Conservation (phyloP, 2,329 filamentous ascomycete genomes). For the Trichoderma hamatum region DNA sequence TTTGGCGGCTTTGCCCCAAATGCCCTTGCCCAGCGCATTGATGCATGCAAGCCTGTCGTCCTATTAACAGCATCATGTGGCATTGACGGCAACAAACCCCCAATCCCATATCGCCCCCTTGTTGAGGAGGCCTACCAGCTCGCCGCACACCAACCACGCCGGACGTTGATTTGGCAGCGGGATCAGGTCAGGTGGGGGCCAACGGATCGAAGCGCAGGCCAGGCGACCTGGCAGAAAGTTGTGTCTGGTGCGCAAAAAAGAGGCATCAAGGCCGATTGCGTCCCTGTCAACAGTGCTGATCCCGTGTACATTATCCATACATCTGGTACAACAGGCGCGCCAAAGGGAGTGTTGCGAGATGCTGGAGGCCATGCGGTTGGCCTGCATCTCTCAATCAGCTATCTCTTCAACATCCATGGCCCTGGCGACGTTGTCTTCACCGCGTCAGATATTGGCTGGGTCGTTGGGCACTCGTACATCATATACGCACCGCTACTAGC, state of each 20-base stretch:
- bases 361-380: constrained; percentile 88
- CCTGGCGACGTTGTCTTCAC: constrained; percentile 77
- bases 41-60: constrained; percentile 72
- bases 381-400: constrained; percentile 77
- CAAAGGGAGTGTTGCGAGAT: constrained; percentile 82
- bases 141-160: constrained; percentile 70
- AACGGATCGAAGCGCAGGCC: constrained; percentile 65
- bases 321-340: constrained; percentile 77
- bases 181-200: constrained; percentile 75
- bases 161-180: constrained; percentile 82
- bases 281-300: constrained; percentile 77
- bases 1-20: constrained; percentile 88
- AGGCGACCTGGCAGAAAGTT: constrained; percentile 79
- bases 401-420: constrained; percentile 79
- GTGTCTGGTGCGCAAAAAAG: constrained; percentile 70
- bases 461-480: constrained; percentile 71
- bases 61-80: constrained; percentile 91
- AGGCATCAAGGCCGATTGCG: constrained; percentile 70
- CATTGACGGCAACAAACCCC: constrained; percentile 82
- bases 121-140: constrained; percentile 72
- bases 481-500: constrained; percentile 84
- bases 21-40: constrained; percentile 85
- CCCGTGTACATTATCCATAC: constrained; percentile 91
- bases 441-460: constrained; percentile 90
- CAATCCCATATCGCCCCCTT: constrained; percentile 75